Evolutionary conservation across 2,329 filamentous ascomycete species (phyloP), one percentile per base, ranked within the genome.

Genomic region (Xylariaceae sp.): DNA sequence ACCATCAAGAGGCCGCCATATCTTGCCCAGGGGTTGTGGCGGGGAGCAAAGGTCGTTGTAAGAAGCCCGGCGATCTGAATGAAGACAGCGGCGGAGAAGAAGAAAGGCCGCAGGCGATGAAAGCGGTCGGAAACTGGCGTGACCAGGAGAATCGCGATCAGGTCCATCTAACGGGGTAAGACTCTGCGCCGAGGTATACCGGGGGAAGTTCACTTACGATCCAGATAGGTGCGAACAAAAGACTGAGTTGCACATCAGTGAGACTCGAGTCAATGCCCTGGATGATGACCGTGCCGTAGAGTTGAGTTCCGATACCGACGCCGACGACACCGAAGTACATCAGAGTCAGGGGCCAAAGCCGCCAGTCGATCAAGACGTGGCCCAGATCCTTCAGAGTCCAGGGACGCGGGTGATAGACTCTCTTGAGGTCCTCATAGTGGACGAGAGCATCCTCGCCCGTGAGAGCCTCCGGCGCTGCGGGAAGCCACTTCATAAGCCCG

Each of bases 271-370:
- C 78, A 51, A 92, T 92, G 8, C 78, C 75, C 12, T 75, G 70
- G 49, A 94, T 92, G 49, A 94, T 94, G 44, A 94, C 77, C 3
- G 81, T 90, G 19, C 83, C 85, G 53, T 94, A 94, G 29, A 84
- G 76, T 60, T 94, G 87, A 1, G 86, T 88, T 28, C 87, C 88
- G 42, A 94, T 94, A 7, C 88, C 88, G 3, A 94, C 88, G 15
- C 88, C 88, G 1, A 94, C 88, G 3, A 94, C 88, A 14, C 88
- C 88, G 61, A 94, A 94, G 61, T 94, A 94, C 88, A 94, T 94
- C 33, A 94, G 53, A 1, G 81, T 71, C 45, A 94, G 60, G 2
- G 88, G 88, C 83, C 86, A 94, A 13, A 94, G 68, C 3, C 87
- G 76, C 88, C 87, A 94, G 59, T 94, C 88, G 22, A 83, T 67